Evolutionary conservation across 768 basidiomycete species (phyloP), one percentile per base, ranked within the genome.

Genomic region (Hygrocybe coccinea): DNA sequence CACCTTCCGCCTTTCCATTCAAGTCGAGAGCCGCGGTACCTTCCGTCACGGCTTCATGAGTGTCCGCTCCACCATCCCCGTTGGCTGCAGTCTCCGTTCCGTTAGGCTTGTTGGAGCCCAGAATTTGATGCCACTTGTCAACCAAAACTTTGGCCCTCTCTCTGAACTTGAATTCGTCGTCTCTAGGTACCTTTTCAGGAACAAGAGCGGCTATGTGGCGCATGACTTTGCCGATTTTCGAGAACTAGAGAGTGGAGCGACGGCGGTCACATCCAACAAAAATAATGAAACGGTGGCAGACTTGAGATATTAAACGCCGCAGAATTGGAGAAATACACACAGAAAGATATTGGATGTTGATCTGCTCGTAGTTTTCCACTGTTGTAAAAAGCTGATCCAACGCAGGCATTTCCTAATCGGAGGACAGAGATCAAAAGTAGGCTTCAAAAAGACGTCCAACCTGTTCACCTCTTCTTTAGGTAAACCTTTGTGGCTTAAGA

Each of bases 211-310:
- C 76, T 62, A 94, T 89, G 70, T 91, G 89, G 62, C 89, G 88
- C 88, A 94, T 90, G 34, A 94, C 90, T 74, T 87, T 87, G 69
- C 82, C 84, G 60, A 89, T 87, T 70, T 90, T 89, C 49, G 89
- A 91, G 71, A 83, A 85, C 84, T 89, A 66, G 54, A 60, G 57
- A 60, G n/a, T n/a, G n/a, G n/a, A n/a, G n/a, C n/a, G n/a, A n/a
- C n/a, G n/a, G n/a, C n/a, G n/a, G n/a, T n/a, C n/a, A n/a, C n/a
- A 52, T 7, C 24, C 4, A 41, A 54, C 6, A 11, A 15, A 21
- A 50, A 19, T 5, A 62, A 53, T 17, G 52, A 38, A 56, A 25
- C 19, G 46, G 55, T 33, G n/a, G n/a, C n/a, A n/a, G n/a, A n/a
- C 34, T 45, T 49, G 37, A 49, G 33, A 21, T 25, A 36, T 33